Base-by-base conservation (phyloP, 768 basidiomycete species). In the Nevesoporus exiguus region DNA sequence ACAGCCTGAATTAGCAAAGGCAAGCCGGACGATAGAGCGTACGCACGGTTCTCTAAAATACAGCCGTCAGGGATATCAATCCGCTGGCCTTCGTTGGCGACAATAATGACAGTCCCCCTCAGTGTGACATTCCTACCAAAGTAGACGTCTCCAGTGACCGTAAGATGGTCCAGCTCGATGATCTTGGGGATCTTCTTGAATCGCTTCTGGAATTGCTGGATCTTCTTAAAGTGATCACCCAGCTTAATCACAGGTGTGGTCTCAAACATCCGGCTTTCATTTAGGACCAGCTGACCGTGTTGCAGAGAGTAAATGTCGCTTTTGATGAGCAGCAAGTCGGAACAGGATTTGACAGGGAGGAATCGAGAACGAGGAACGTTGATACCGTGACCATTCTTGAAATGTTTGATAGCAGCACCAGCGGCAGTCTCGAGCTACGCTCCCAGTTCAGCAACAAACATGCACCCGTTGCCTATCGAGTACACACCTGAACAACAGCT, bases 31-130 rank as follows among this genome's bases (percentile, higher is more conserved):
- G 13, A 25, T 11, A 33, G 11, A 50, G 39, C 44, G 36, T 5
- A 67, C 79, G 41, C 47, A 81, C 83, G 79, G 74, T 86, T 86
- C 70, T 87, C 86, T 49, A 88, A 71, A 57, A 84, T 77, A 57
- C 84, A 81, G 2, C 86, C 87, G 59, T 90, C 88, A 22, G 88
- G 88, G 42, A 90, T 83, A 62, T 85, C 80, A 51, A 90, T 90
- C 52, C 80, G 77, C 61, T 83, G 80, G 9, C 87, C 87, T 64
- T 90, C 89, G 64, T 85, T 89, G 22, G 89, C 87, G 55, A 90
- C 86, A 53, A 90, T 64, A 59, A 87, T 87, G 61, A 86, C 84
- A 34, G 86, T 88, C 13, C 85, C 84, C 33, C 81, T 76, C 45
- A 86, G 69, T 5, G 81, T 82, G 44, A 83, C 78, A 60, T 83